phyloP scores from a whole-genome alignment of 2,329 filamentous ascomycete genomes.

The Samsoniella hepiali region DNA sequence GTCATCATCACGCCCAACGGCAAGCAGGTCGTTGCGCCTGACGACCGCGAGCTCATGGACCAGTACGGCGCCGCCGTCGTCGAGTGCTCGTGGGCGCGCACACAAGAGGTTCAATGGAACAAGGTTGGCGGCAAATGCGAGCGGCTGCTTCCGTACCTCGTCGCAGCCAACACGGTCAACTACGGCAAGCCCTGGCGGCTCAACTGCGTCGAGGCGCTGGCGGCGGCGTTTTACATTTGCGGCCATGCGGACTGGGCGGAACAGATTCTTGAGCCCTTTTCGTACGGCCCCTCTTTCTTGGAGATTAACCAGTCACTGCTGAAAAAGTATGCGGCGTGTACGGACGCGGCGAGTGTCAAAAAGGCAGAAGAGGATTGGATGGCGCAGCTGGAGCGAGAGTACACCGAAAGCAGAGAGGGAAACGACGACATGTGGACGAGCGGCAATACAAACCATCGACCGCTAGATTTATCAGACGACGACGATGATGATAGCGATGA shows the following conservation, averaged over 20 bases:
- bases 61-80: slow-evolving; percentile 92
- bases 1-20: slow-evolving; percentile 95
- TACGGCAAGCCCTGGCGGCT: slow-evolving; percentile 93
- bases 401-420: slow-evolving; percentile 71
- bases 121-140: slow-evolving; percentile 94
- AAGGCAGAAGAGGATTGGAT: slow-evolving; percentile 84
- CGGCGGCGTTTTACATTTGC: slow-evolving; percentile 89
- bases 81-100: slow-evolving; percentile 94
- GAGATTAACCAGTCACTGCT: slow-evolving; percentile 84
- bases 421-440: slow-evolving; percentile 81
- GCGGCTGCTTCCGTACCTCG: slow-evolving; percentile 85
- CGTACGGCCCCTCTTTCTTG: slow-evolving; percentile 83
- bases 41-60: slow-evolving; percentile 77
- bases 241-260: slow-evolving; percentile 89
- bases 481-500: slow-evolving; percentile 49
- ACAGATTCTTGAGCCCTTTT: slow-evolving; percentile 77
- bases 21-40: slow-evolving; percentile 77
- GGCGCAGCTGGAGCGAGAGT: slow-evolving; percentile 84
- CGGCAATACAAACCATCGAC: slow-evolving; percentile 76
- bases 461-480: slow-evolving; percentile 53
- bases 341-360: slow-evolving; percentile 78
- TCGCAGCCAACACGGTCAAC: slow-evolving; percentile 95
- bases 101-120: slow-evolving; percentile 84
- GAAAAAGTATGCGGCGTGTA: slow-evolving; percentile 79
- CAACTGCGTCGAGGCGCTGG: slow-evolving; percentile 94